Evolutionary conservation across 2,329 filamentous ascomycete genomes (phyloP).

Genomic region (Dactylellina parvicollis): DNA sequence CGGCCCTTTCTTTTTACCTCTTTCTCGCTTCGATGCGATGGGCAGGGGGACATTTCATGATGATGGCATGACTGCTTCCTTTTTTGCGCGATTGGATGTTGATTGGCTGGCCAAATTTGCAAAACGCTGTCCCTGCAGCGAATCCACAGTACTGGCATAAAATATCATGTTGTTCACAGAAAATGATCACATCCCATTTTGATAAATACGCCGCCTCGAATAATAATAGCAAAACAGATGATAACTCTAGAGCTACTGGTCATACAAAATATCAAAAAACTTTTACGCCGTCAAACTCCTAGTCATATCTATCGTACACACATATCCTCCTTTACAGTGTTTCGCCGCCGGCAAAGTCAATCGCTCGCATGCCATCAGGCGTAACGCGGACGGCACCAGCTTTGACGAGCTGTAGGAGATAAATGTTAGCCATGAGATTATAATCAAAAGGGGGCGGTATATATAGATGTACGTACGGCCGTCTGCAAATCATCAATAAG

Average conservation of each 20-base stretch:
- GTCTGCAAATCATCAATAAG: constrained; percentile 90
- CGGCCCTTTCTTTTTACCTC: constrained; percentile 21
- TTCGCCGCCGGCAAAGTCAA: constrained; percentile 53
- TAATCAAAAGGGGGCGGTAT: neutral
- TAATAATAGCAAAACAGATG: neutral
- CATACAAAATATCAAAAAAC: constrained; percentile 13
- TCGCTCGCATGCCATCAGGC: constrained; percentile 80
- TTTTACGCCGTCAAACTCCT: constrained; percentile 35
- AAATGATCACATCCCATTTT: neutral
- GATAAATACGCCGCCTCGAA: neutral
- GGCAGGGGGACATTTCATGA: too few relatives aligned
- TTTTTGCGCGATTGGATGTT: too few relatives aligned
- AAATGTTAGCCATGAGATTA: neutral
- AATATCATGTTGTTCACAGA: too few relatives aligned
- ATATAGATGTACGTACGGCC: constrained; percentile 73
- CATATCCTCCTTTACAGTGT: constrained; percentile 21
- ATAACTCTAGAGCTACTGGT: neutral
- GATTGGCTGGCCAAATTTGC: too few relatives aligned
- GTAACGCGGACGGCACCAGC: constrained; percentile 90
- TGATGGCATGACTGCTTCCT: too few relatives aligned
- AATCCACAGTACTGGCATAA: too few relatives aligned
- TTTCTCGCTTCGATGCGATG: neutral
- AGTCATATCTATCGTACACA: constrained; percentile 24
- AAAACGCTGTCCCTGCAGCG: too few relatives aligned
- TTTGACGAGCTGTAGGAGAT: constrained; percentile 81